Percentiles rank a stretch among this genome's conserved stretches.
These are phyloP conservation scores for Mycena latifolia DNA, from an alignment of 768 basidiomycete genomes.

Conservation along the genomic window DNA sequence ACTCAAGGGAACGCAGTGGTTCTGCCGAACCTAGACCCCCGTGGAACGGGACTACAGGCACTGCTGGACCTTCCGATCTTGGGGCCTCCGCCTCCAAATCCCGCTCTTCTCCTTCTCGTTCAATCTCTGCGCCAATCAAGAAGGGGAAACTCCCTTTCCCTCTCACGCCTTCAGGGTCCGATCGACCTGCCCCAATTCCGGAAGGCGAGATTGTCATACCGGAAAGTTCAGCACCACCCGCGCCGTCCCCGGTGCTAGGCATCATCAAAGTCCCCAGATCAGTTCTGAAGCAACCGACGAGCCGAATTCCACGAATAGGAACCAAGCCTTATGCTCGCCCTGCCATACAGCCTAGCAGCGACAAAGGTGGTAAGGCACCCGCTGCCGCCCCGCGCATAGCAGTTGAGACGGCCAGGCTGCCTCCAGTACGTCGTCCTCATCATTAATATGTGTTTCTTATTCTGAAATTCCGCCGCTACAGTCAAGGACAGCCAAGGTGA, in stretches of 20 bases:
- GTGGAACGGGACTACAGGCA: slow-evolving; percentile 22
- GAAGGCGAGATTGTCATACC: slow-evolving; percentile 7
- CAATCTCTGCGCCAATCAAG: slow-evolving; percentile 27
- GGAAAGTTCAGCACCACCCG: slow-evolving; percentile 1
- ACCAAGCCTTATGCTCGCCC: slow-evolving; percentile 70
- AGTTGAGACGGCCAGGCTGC: slow-evolving; percentile 14
- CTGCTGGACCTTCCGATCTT: slow-evolving; percentile 24
- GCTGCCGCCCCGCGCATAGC: slow-evolving; percentile 9
- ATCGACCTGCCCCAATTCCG: slow-evolving; percentile 12
- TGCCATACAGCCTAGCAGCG: slow-evolving; percentile 24
- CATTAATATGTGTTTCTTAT: neutral
- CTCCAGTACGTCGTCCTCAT: slow-evolving; percentile 11
- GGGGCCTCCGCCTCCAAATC: slow-evolving; percentile 14
- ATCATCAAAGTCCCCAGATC: slow-evolving; percentile 51
- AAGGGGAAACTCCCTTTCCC: slow-evolving; percentile 35
- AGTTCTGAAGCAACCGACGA: slow-evolving; percentile 62
- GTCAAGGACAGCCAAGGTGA: slow-evolving; percentile 23
- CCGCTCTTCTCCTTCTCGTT: slow-evolving; percentile 29
- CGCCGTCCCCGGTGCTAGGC: slow-evolving; percentile 40
- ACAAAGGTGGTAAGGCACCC: slow-evolving; percentile 16
- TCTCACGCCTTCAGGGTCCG: slow-evolving; percentile 26
- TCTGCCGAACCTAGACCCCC: slow-evolving; percentile 51
- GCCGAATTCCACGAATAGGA: slow-evolving; percentile 73
- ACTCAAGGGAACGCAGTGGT: slow-evolving; percentile 45
- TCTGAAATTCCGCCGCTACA: neutral